Evolutionary conservation across 1,284 basidiomycete species (phyloP), one percentile per base, ranked within the genome.

Genomic region (Naganishia liquefaciens): DNA sequence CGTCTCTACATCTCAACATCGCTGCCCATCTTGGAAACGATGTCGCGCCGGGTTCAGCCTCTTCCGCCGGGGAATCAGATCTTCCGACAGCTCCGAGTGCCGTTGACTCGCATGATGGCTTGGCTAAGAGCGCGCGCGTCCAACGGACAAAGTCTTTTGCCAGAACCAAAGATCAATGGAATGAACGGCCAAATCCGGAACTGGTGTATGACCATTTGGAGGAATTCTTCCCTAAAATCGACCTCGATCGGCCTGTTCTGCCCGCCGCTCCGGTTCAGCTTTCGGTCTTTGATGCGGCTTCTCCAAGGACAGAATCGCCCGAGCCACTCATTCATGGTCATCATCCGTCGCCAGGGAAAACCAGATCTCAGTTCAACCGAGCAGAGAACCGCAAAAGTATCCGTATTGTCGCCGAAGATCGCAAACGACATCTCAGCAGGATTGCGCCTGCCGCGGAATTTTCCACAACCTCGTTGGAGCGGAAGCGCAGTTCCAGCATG

Each of bases 201-300:
- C 90, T 91, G 72, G 88, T 99, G 62, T 93, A 94, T 76, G 90
- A 98, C 64, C 87, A 90, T 63, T 83, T 99, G 7, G 91, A 98
- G 72, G 87, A 90, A 69, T 97, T 92, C 82, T 99, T 99, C 83
- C 94, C 94, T 0, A 88, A 90, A 70, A 91, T 97, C 75, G 94
- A 99, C 75, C 84, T 99, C 55, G 96, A 99, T 79, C 90, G 91
- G 75, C 95, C 95, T 0, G 88, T 99, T 65, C 89, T 98, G 64
- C 94, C 98, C 70, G 83, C 84, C 13, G 19, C 51, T 27, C 40
- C 25, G 33, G 84, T 83, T 15, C 90, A 92, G 27, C 82, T 39
- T 3, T 9, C 55, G 9, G 28, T 47, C 37, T 84, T 83, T 17
- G 90, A 92, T 30, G 82, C 76, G 9, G 72, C 76, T 5, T 74